These are phyloP conservation scores for Acidomyces sp. DNA, from an alignment of 495 filamentous ascomycete species.

Conservation along the genomic window DNA sequence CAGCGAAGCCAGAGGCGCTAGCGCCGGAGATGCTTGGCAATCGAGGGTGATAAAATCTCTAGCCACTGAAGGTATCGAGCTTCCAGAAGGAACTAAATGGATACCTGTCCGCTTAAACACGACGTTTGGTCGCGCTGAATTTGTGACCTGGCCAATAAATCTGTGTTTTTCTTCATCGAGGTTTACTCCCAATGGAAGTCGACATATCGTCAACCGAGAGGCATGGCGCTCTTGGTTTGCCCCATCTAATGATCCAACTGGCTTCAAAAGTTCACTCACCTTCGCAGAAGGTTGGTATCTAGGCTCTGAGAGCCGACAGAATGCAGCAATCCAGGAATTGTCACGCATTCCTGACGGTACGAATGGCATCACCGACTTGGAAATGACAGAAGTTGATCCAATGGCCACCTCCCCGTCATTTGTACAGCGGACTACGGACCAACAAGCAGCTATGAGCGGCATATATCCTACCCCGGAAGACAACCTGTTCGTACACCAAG, in stretches of 20 bases:
- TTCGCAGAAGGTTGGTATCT: conserved; percentile 58
- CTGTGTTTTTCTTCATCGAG: too few relatives aligned
- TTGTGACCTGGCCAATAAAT: too few relatives aligned
- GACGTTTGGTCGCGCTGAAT: too few relatives aligned
- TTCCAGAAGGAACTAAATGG: neutral
- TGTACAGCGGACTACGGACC: conserved; percentile 13
- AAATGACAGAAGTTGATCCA: too few relatives aligned
- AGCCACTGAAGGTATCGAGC: neutral
- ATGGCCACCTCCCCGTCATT: conserved; percentile 21
- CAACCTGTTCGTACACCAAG: conserved; percentile 35
- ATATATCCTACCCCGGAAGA: conserved; percentile 88
- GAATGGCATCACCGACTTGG: too few relatives aligned
- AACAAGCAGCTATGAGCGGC: conserved; percentile 36
- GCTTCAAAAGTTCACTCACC: conserved; percentile 44
- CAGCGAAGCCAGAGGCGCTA: too few relatives aligned
- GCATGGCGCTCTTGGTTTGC: conserved; percentile 24
- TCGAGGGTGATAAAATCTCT: neutral
- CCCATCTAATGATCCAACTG: neutral
- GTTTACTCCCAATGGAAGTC: too few relatives aligned
- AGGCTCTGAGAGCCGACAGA: too few relatives aligned
- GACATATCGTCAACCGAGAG: too few relatives aligned
- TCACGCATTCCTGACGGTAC: too few relatives aligned
- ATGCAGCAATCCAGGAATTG: too few relatives aligned
- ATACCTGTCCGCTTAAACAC: neutral
- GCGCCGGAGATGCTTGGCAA: neutral